A percentile compares a stretch with the other conserved stretches of the same genome.
These are phyloP conservation scores for Neoarthrinium moseri DNA, from an alignment of 2,329 filamentous ascomycete species.

Conservation along the genomic window DNA sequence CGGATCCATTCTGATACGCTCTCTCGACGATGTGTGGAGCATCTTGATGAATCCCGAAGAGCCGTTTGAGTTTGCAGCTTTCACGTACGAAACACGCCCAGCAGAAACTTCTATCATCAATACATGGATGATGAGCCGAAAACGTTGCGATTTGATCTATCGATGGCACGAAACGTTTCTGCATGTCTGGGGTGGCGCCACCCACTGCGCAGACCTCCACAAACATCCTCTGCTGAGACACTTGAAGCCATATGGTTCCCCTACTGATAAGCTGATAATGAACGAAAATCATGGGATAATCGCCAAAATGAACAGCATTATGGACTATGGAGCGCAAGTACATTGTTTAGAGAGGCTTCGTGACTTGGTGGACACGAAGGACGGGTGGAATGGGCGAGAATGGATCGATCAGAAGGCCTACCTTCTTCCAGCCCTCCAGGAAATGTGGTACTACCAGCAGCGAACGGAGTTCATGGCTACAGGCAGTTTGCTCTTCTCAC, in stretches of 20 bases:
- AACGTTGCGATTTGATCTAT: constrained; percentile 2
- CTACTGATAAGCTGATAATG: constrained; percentile 18
- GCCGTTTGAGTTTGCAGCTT: constrained; percentile 31
- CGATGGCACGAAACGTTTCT: no score
- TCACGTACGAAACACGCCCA: no score
- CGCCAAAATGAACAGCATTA: constrained; percentile 16
- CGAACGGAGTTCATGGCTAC: not conserved
- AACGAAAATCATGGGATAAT: constrained; percentile 14
- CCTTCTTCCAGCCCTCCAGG: constrained; percentile 27
- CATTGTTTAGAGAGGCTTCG: constrained; percentile 32
- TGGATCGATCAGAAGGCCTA: constrained; percentile 27
- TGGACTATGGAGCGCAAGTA: constrained; percentile 39
- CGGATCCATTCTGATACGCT: constrained; percentile 37
- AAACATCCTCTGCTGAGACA: no score
- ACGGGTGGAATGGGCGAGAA: constrained; percentile 31
- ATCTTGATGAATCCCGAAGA: constrained; percentile 32
- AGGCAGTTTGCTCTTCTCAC: constrained; percentile 4
- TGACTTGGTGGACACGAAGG: constrained; percentile 21
- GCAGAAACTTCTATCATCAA: not conserved
- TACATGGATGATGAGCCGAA: constrained; percentile 1
- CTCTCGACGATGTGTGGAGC: constrained; percentile 39
- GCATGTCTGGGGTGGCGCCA: no score
- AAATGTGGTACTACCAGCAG: constrained; percentile 16
- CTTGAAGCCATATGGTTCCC: no score
- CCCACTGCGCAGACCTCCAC: no score